A percentile compares a stretch with the other conserved stretches of the same genome.
Conservation (phyloP, 2,329 filamentous ascomycete species). For the Diaporthe sp. region DNA sequence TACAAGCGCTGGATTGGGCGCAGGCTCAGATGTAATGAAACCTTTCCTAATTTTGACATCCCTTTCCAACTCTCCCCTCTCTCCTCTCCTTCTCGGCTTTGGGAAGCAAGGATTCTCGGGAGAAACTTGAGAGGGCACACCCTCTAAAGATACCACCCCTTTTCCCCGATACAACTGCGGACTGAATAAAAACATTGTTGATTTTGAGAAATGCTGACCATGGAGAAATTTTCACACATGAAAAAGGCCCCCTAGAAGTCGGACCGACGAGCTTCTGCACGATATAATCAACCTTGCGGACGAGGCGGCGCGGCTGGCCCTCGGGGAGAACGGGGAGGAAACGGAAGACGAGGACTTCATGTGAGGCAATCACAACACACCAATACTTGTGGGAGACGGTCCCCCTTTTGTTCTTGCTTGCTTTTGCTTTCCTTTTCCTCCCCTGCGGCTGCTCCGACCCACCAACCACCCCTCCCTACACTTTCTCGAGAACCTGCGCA, state of each 20-base stretch:
- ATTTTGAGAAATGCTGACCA: constrained; percentile 11
- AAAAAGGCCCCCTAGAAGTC: constrained; percentile 47
- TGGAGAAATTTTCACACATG: neutral
- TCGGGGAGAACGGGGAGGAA: constrained; percentile 49
- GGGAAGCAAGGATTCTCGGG: neutral
- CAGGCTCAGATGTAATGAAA: constrained; percentile 38
- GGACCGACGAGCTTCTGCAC: constrained; percentile 52
- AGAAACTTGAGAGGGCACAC: neutral
- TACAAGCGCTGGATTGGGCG: constrained; percentile 41
- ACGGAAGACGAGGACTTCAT: constrained; percentile 59
- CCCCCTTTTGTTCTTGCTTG: constrained; percentile 33
- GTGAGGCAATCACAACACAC: constrained; percentile 46
- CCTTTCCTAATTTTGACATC: neutral
- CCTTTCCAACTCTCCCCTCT: neutral
- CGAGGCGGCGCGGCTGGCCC: constrained; percentile 58
- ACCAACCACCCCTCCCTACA: neutral
- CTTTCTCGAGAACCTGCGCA: neutral
- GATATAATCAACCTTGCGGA: constrained; percentile 59
- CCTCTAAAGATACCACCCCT: neutral
- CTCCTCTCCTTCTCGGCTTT: neutral
- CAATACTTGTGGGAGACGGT: constrained; percentile 40
- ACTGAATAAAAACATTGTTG: neutral
- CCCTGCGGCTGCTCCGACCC: neutral
- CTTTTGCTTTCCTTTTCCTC: neutral
- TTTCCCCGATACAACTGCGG: neutral